phyloP scores from a whole-genome alignment of 2,329 filamentous ascomycete species.

The Seiridium unicorne region DNA sequence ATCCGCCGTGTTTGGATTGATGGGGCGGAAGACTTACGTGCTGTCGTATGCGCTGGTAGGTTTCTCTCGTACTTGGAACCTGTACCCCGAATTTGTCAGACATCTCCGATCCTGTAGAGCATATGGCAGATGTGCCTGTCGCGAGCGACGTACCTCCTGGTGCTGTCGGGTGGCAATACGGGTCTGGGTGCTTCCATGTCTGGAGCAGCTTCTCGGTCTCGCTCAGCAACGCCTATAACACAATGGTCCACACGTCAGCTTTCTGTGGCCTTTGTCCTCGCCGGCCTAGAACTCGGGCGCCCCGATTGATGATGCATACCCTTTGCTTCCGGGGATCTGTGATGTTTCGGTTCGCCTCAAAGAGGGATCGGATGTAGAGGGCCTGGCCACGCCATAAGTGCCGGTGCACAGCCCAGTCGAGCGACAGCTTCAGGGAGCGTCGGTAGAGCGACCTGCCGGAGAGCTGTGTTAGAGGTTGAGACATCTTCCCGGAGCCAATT shows the following conservation, averaged over 20 bases:
- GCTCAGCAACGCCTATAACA: constrained; percentile 69
- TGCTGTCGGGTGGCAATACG: constrained; percentile 84
- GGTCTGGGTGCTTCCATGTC: constrained; percentile 97
- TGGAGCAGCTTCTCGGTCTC: constrained; percentile 87
- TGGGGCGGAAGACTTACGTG: constrained; percentile 63
- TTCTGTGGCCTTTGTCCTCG: not conserved
- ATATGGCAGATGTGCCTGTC: not conserved
- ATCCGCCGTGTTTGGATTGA: not conserved
- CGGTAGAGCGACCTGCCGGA: constrained; percentile 72
- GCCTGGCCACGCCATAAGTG: constrained; percentile 95
- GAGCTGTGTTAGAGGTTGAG: constrained; percentile 14
- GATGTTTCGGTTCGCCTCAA: constrained; percentile 88
- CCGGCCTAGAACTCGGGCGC: too few species aligned
- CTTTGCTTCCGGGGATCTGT: constrained; percentile 82
- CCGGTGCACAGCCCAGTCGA: constrained; percentile 94
- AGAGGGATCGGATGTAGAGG: constrained; percentile 90
- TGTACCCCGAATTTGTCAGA: constrained; percentile 32
- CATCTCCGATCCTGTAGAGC: not conserved
- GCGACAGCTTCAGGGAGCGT: constrained; percentile 85
- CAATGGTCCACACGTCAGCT: not conserved
- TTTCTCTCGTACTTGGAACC: constrained; percentile 97
- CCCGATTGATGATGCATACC: constrained; percentile 48
- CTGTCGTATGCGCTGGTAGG: constrained; percentile 73
- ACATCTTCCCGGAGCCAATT: not conserved
- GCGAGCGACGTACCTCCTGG: constrained; percentile 71